These are phyloP conservation scores for Farysia itapuensis DNA, from an alignment of 1,284 basidiomycete species.

Conservation along the genomic window DNA sequence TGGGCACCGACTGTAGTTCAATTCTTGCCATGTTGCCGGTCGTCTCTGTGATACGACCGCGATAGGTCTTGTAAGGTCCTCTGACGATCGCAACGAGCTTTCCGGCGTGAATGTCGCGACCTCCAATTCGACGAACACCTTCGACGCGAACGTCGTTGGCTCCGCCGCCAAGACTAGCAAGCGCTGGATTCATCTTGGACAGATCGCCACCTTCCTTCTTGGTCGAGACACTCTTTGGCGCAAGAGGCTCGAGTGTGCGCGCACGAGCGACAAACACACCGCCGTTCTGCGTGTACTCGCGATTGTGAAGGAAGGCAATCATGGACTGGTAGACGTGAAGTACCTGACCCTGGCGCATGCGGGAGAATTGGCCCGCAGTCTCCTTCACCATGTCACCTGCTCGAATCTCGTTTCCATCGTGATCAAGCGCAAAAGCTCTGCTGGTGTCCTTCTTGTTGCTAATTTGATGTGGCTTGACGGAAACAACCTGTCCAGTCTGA, in stretches of 20 bases:
- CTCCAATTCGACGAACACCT: constrained; percentile 35
- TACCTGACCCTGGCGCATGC: constrained; percentile 81
- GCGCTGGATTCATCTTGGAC: constrained; percentile 92
- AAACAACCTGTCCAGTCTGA: constrained; percentile 78
- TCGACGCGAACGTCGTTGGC: constrained; percentile 44
- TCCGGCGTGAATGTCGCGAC: constrained; percentile 76
- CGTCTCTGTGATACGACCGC: constrained; percentile 91
- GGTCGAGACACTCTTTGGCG: constrained; percentile 68
- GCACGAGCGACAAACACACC: constrained; percentile 84
- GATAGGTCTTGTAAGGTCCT: constrained; percentile 86
- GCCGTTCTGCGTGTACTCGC: constrained; percentile 84
- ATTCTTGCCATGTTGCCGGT: constrained; percentile 85
- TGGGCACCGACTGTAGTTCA: constrained; percentile 86
- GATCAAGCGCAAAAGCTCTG: constrained; percentile 84
- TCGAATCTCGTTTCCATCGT: constrained; percentile 74
- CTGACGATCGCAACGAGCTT: constrained; percentile 78
- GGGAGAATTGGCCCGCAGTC: constrained; percentile 75
- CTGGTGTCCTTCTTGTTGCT: constrained; percentile 78
- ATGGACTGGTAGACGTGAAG: constrained; percentile 93
- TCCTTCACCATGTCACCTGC: constrained; percentile 93
- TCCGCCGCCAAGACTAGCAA: constrained; percentile 59
- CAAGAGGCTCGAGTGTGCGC: constrained; percentile 63
- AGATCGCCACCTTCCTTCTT: constrained; percentile 67
- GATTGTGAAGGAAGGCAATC: constrained; percentile 90
- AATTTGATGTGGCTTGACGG: constrained; percentile 93